Evolutionary conservation across 768 basidiomycete species (phyloP), one percentile per base, ranked within the genome.

Genomic region (Lactarius hengduanensis): DNA sequence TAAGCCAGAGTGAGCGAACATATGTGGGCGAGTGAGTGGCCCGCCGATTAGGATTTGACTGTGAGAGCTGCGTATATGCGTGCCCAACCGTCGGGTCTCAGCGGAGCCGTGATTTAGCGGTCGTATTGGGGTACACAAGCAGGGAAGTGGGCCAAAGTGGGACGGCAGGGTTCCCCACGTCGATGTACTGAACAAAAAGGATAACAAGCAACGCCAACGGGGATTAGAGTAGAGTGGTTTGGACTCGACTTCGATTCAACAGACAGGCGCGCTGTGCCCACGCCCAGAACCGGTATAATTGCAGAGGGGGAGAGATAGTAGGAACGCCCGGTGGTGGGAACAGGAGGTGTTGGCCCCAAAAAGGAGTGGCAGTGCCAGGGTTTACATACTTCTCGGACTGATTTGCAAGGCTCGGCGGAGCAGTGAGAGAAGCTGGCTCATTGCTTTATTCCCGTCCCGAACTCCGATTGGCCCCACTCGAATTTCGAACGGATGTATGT

Each of bases 1-100:
- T 53, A 53, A 53, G 50, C 26, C 50, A 53, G 26, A 53, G 26
- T 53, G 50, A 53, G 50, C 22, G 50, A 53, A 53, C 11, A n/a
- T 41, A 15, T 6, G 41, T 16, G 16, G 16, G 16, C 5, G 41
- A 41, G 41, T 41, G 16, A 41, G 41, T 41, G 41, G 41, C 38
- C 41, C 41, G 41, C 41, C 16, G n/a, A n/a, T 47, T 47, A 47
- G 45, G 45, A 47, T 47, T 47, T 47, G 7, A 11, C n/a, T 47
- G 45, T 47, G 15, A 18, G 41, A n/a, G n/a, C 20, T 11, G n/a
- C 10, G 34, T 34, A 10, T 22, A 20, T 20, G 45, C 45, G 9
- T 22, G 8, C 22, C 47, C 47, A 26, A 50, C n/a, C n/a, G 47
- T 10, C 9, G 47, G 10, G 22, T 50, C 10, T 4, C 16, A 41